A percentile compares a stretch with the other conserved stretches of the same genome.
phyloP scores from a whole-genome alignment of 179 eudicot species.

The Beta corolliflora region DNA sequence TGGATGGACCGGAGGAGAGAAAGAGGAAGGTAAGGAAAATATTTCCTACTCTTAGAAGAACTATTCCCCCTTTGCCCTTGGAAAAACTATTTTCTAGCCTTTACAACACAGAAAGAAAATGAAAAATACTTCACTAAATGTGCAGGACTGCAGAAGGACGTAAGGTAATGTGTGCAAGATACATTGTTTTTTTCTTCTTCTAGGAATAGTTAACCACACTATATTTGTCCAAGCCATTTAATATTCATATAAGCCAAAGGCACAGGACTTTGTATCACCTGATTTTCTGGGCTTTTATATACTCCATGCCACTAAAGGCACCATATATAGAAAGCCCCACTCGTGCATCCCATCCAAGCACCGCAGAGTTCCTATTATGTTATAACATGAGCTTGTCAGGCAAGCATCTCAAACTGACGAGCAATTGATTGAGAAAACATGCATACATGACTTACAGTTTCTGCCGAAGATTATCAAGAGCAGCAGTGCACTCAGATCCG shows the following conservation, averaged over 20 bases:
- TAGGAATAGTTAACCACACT: neutral
- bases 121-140: neutral
- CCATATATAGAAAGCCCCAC: constrained; percentile 79
- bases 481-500: constrained; percentile 79
- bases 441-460: constrained; percentile 50
- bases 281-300: constrained; percentile 82
- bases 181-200: neutral
- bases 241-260: neutral
- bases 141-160: constrained; percentile 1
- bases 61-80: too few relatives aligned
- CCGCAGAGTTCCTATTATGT: constrained; percentile 43
- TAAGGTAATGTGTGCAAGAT: neutral
- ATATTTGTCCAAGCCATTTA: neutral
- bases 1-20: too few relatives aligned
- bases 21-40: too few relatives aligned
- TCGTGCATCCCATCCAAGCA: constrained; percentile 83
- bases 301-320: constrained; percentile 68
- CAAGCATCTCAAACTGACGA: constrained; percentile 7
- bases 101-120: too few relatives aligned
- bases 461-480: constrained; percentile 61
- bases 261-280: constrained; percentile 45
- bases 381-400: constrained; percentile 26
- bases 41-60: too few relatives aligned
- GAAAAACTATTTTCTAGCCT: too few relatives aligned
- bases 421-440: neutral